These are phyloP conservation scores for Chlorociboria aeruginascens DNA, from an alignment of 495 filamentous ascomycete species.

Conservation along the genomic window DNA sequence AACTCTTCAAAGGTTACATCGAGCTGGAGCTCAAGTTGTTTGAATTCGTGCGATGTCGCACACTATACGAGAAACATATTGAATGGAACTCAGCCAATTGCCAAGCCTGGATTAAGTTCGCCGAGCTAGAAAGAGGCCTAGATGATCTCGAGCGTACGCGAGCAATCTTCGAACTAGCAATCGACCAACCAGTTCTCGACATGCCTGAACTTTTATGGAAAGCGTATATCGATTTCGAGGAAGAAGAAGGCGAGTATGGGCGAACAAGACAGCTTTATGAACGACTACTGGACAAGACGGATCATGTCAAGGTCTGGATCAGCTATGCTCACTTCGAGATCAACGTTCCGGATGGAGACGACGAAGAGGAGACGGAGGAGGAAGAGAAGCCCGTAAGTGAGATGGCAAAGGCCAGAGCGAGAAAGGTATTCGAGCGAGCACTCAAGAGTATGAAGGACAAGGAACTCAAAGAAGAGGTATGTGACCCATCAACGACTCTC, in stretches of 20 bases:
- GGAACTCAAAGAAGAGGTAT: constrained; percentile 82
- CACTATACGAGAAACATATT: constrained; percentile 84
- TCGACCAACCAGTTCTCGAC: constrained; percentile 73
- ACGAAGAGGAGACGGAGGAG: constrained; percentile 40
- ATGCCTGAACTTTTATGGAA: constrained; percentile 98
- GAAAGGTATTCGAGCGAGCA: constrained; percentile 75
- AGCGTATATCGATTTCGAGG: constrained; percentile 95
- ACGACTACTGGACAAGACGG: constrained; percentile 79
- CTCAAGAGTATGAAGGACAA: constrained; percentile 84
- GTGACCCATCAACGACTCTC: constrained; percentile 2
- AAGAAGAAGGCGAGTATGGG: constrained; percentile 82
- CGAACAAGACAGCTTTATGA: constrained; percentile 77
- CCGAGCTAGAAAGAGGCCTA: constrained; percentile 79
- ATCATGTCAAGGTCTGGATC: constrained; percentile 98
- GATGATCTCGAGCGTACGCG: constrained; percentile 79
- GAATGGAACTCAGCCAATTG: constrained; percentile 82
- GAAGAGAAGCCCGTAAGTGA: constrained; percentile 68
- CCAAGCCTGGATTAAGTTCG: constrained; percentile 90
- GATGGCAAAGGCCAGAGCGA: constrained; percentile 67
- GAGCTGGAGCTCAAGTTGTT: constrained; percentile 83
- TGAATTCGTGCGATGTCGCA: constrained; percentile 83
- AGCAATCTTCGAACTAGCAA: constrained; percentile 87
- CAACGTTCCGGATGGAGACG: constrained; percentile 63
- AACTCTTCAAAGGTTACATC: constrained; percentile 87
- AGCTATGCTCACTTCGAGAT: constrained; percentile 95